Base-by-base conservation (phyloP, 768 basidiomycete species). In the Asterophora lycoperdoides region DNA sequence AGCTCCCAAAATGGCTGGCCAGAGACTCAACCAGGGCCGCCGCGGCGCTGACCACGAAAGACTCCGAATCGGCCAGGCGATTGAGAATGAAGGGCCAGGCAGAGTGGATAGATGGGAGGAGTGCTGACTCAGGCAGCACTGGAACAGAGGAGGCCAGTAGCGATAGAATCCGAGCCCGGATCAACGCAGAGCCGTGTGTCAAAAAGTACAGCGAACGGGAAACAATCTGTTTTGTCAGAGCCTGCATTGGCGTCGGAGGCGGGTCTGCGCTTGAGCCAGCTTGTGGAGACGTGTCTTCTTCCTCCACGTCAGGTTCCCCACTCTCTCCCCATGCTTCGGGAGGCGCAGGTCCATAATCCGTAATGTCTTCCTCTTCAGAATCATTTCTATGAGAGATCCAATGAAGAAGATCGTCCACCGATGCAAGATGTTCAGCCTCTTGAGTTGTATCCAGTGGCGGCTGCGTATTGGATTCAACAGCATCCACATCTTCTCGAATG, bases 1-100 rank as follows among this genome's bases (percentile, higher is more conserved):
- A 96, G 46, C 79, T 80, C 19, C 94, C 96, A 20, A 83, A 79
- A 55, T 89, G 73, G 32, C 60, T 68, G 0, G 81, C 78, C 33
- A 99, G 72, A 1, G 78, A 68, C 55, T 89, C 86, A n/a, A 97
- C 69, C 37, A 96, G 69, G 3, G 67, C 68, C 1, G 86, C 83
- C 1, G 91, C 84, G 18, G 87, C 86, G 46, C 79, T 78, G 53
- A 93, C 79, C 23, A 98, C 92, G 57, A 82, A 93, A 0, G 82
- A 69, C 60, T 93, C 87, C 0, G 73, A 37, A 59, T 93, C 90
- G 11, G 65, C 62, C 10, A 98, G 73, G 7, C 95, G 79, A 56
- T 92, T 92, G 47, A 98, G 68, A 56, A 99, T 81, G 64, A 86
- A 90, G n/a, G 92, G 91, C 96, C 96, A 99, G 1, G 89, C 86